These are phyloP conservation scores for Lepidium africanum DNA, from an alignment of 345 rosid genomes.

Conservation along the genomic window DNA sequence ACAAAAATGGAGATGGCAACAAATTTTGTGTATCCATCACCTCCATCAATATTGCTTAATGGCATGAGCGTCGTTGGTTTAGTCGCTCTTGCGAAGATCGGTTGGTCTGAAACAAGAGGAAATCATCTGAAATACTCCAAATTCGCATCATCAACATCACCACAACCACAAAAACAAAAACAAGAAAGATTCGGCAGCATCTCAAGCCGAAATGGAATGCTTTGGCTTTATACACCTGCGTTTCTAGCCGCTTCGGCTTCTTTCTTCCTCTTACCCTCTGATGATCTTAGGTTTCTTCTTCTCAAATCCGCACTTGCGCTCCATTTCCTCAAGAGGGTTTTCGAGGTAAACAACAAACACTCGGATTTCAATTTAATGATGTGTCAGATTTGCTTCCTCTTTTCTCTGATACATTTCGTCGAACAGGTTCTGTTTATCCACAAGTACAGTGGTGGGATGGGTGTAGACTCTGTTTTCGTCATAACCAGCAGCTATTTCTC, in stretches of 20 bases:
- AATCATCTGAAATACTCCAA: conserved; percentile 51
- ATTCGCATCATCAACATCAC: conserved; percentile 27
- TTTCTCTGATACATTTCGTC: conserved; percentile 8
- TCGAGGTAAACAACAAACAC: conserved; percentile 1
- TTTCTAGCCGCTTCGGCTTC: conserved; percentile 47
- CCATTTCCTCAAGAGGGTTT: conserved; percentile 66
- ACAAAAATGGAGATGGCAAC: conserved; percentile 1
- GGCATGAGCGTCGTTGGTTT: conserved; percentile 30
- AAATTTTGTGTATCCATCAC: conserved; percentile 30
- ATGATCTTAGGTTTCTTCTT: conserved; percentile 39
- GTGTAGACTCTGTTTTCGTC: conserved; percentile 24
- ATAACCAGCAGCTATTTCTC: conserved; percentile 36
- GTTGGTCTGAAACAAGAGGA: conserved; percentile 44
- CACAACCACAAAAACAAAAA: background rate
- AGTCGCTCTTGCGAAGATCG: conserved; percentile 25
- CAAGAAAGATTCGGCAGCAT: conserved; percentile 17
- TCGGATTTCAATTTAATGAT: background rate
- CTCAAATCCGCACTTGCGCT: conserved; percentile 44
- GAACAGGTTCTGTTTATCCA: conserved; percentile 51
- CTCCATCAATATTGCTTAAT: conserved; percentile 31
- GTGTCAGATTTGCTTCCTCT: too few species aligned
- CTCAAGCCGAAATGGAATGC: conserved; percentile 57
- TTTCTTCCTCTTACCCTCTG: conserved; percentile 36
- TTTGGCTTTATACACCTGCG: conserved; percentile 47
- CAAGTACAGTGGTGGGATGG: conserved; percentile 49